These are phyloP conservation scores for Dictyostelium citrinum DNA, from an alignment of 78 protist genomes.

Conservation along the genomic window DNA sequence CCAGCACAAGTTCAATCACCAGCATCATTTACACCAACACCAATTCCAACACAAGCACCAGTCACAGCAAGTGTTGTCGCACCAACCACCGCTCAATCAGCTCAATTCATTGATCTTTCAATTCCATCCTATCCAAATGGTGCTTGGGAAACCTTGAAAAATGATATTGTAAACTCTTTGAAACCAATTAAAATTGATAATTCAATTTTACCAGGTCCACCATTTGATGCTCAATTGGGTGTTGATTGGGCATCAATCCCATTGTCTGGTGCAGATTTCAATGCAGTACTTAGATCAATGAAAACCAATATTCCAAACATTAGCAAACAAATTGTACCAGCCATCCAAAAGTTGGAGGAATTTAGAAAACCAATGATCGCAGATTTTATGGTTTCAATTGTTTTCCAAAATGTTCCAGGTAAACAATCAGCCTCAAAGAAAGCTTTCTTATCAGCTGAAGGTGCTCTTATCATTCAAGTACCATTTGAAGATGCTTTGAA, in stretches of 20 bases:
- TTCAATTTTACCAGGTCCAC: slow-evolving; percentile 28
- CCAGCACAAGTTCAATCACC: background rate
- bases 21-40: background rate
- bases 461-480: slow-evolving; percentile 12
- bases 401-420: slow-evolving; percentile 57
- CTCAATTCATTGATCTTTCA: slow-evolving; percentile 14
- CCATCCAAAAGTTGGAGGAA: slow-evolving; percentile 34
- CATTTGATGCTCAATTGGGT: slow-evolving; percentile 45
- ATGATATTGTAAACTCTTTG: background rate
- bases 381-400: slow-evolving; percentile 42
- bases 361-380: slow-evolving; percentile 56
- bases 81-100: background rate
- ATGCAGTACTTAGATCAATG: slow-evolving; percentile 14
- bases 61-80: background rate
- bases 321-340: slow-evolving; percentile 50
- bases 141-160: slow-evolving; percentile 37
- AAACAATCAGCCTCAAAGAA: slow-evolving; percentile 29
- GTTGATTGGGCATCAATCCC: slow-evolving; percentile 34
- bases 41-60: slow-evolving; percentile 8
- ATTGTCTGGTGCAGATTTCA: background rate
- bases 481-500: slow-evolving; percentile 63
- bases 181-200: slow-evolving; percentile 23
- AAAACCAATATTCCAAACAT: slow-evolving; percentile 50
- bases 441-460: slow-evolving; percentile 25
- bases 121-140: slow-evolving; percentile 43